These are phyloP conservation scores for Lasiodiplodia sp. DNA, from an alignment of 2,329 filamentous ascomycete species.

Conservation along the genomic window DNA sequence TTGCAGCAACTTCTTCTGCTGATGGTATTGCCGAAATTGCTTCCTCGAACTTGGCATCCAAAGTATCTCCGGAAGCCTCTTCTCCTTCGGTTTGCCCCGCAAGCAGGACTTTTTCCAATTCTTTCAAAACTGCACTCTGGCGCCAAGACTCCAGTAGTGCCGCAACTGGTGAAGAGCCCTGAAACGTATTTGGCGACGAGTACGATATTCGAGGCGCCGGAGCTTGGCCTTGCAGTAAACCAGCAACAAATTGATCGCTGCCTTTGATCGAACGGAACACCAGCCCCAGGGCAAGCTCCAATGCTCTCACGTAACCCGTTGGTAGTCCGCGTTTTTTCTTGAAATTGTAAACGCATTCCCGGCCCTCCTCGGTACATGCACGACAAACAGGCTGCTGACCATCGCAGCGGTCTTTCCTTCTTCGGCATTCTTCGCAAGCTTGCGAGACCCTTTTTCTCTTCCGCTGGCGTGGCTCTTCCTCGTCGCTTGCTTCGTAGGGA, in stretches of 20 bases:
- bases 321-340: neutral
- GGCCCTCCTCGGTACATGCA: neutral
- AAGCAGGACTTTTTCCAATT: neutral
- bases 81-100: neutral
- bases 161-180: neutral
- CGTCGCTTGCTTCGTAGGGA: neutral
- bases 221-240: neutral
- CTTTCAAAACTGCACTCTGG: neutral
- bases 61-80: neutral
- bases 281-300: neutral
- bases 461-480: neutral
- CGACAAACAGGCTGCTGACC: neutral
- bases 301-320: neutral
- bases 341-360: neutral
- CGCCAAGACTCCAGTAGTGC: neutral
- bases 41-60: neutral
- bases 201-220: neutral
- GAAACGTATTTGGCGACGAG: neutral
- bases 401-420: slow-evolving; percentile 3
- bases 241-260: neutral
- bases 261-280: neutral
- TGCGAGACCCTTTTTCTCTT: neutral
- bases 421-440: neutral
- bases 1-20: neutral
- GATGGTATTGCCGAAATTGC: neutral